Evolutionary conservation across 192 early-diverging fungal genomes (phyloP), one percentile per base, ranked within the genome.

Genomic region (Coemansia sp.): DNA sequence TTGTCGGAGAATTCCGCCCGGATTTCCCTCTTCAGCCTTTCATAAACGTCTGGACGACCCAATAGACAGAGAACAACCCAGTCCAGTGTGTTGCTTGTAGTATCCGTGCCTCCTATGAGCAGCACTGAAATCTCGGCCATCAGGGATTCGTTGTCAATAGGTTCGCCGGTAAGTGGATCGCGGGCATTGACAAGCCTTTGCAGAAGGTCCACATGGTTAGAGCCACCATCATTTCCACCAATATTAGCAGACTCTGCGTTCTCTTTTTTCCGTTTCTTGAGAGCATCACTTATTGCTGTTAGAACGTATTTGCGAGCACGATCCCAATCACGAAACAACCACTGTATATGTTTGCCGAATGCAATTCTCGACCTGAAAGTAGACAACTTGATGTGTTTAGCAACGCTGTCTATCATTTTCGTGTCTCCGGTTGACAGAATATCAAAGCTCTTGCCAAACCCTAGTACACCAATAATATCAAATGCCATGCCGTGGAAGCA

Each of bases 101-200:
- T 84, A 20, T 82, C 83, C 15, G 78, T 77, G 26, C 83, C 83
- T 0, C 72, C 78, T 0, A 72, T 43, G n/a, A 84, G 60, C n/a
- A 77, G 46, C 25, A 80, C 51, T 0, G 56, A 16, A 0, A 70
- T 57, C 33, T 84, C 79, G 7, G 68, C 37, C 0, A 58, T 52
- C 58, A 81, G 26, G 3, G 51, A 21, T 1, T 26, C 37, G 6
- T 21, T 43, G 30, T 65, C 45, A 4, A 84, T 37, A 1, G 33
- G 39, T 42, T 64, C 25, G 13, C 72, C 75, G 8, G 78, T 77
- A 0, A 28, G 25, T 2, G 82, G 68, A 31, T 84, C 82, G 1
- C 26, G 43, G 0, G 82, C 74, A 7, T 84, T 74, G 13, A 84
- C 63, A 10, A 84, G 49, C 18, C 48, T 66, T 42, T 84, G 82